Evolutionary conservation across 106 monocot species (phyloP).

Genomic region (Platanthera guangdongensis): DNA sequence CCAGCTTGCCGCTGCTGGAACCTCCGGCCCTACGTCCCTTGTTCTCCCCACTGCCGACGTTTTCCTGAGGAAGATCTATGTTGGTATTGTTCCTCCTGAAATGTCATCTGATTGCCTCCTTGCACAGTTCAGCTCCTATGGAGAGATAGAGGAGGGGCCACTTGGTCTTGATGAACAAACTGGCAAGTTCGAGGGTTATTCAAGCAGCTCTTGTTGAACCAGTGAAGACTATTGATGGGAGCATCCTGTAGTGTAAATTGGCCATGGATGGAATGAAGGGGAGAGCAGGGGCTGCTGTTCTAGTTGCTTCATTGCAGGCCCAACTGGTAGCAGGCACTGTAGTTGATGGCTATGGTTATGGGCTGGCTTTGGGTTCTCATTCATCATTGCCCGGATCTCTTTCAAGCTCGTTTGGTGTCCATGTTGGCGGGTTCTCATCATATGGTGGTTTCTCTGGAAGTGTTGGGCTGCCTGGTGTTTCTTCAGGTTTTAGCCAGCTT

Average conservation of each 20-base stretch:
- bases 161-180: no score
- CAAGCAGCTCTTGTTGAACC: no score
- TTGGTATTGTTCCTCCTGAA: no score
- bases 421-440: not conserved
- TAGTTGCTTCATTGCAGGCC: not conserved
- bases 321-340: no score
- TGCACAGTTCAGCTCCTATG: no score
- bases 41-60: no score
- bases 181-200: no score
- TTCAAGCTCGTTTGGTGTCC: conserved; percentile 10
- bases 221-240: conserved; percentile 53
- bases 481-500: not conserved
- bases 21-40: conserved; percentile 9
- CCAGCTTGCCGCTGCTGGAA: conserved; percentile 62
- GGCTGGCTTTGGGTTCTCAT: not conserved
- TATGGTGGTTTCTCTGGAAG: conserved; percentile 7
- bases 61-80: no score
- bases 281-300: conserved; percentile 26
- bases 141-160: no score
- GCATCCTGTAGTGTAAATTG: conserved; percentile 45
- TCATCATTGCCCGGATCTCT: conserved; percentile 10
- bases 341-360: not conserved
- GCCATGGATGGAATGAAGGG: conserved; percentile 78
- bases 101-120: no score
- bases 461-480: not conserved